phyloP scores from a whole-genome alignment of 306 rosid genomes.

The Lathyrus aphaca region DNA sequence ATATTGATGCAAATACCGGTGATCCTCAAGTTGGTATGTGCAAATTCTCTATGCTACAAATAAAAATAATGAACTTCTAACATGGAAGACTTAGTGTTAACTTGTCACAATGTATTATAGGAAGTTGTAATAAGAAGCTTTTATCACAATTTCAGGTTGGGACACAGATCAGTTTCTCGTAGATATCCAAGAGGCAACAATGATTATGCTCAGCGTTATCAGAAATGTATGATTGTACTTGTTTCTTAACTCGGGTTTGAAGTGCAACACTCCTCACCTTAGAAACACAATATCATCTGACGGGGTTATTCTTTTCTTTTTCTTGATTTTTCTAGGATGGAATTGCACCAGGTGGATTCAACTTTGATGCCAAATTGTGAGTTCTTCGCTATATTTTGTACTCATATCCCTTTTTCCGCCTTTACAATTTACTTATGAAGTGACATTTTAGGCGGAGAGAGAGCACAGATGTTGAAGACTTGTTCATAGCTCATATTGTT shows the following conservation, averaged over 20 bases:
- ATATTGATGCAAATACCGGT: conserved; percentile 90
- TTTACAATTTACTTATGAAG: neutral
- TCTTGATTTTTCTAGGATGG: conserved; percentile 61
- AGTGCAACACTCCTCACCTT: neutral
- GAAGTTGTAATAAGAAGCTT: conserved; percentile 32
- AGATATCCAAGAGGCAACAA: conserved; percentile 84
- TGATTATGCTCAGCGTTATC: conserved; percentile 84
- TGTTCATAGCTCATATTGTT: conserved; percentile 82
- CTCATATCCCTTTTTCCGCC: neutral
- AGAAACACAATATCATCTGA: conserved; percentile 9
- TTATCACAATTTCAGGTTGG: conserved; percentile 69
- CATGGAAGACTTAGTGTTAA: neutral
- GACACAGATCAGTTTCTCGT: conserved; percentile 96
- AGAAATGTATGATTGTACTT: conserved; percentile 58
- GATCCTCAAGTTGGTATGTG: conserved; percentile 91
- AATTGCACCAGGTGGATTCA: conserved; percentile 97
- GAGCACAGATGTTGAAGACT: conserved; percentile 95
- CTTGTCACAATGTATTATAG: neutral
- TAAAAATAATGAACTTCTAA: neutral
- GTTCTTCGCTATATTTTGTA: conserved; percentile 38
- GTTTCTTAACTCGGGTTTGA: conserved; percentile 6
- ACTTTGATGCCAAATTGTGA: conserved; percentile 94
- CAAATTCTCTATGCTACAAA: conserved; percentile 8
- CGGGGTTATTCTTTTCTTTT: neutral
- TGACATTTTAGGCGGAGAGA: conserved; percentile 73